A percentile compares a stretch with the other conserved stretches of the same genome.
Conservation (phyloP, 208 protist genomes). For the Leishmania lainsoni region DNA sequence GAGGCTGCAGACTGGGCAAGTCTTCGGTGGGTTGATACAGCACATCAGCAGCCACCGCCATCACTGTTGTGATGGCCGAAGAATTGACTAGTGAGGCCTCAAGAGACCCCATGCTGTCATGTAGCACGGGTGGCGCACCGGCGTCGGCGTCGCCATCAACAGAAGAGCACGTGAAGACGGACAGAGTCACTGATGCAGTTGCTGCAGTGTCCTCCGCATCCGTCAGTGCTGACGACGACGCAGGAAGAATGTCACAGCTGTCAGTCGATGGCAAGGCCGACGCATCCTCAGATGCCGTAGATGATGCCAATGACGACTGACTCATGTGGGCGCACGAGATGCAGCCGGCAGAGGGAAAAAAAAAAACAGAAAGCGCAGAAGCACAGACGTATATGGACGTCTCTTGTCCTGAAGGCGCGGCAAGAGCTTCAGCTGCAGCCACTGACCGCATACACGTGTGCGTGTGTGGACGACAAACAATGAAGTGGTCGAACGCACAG, state of each 20-base stretch:
- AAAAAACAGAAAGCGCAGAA: background rate
- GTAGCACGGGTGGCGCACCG: too few species aligned
- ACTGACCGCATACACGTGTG: background rate
- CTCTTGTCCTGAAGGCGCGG: background rate
- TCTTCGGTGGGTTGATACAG: background rate
- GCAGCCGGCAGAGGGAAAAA: background rate
- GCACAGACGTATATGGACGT: background rate
- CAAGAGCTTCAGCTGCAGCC: background rate
- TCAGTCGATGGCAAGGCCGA: background rate
- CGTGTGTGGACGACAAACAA: background rate
- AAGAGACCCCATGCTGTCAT: background rate
- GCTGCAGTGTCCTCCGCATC: background rate
- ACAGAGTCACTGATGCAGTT: background rate
- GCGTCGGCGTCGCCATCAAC: background rate
- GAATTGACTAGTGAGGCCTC: background rate
- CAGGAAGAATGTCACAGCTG: background rate
- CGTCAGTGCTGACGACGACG: background rate
- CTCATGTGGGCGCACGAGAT: slow-evolving; percentile 7
- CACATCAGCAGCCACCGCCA: background rate
- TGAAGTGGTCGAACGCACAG: background rate
- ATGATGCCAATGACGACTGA: background rate
- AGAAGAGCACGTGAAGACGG: background rate
- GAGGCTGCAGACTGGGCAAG: background rate
- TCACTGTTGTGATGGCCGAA: background rate
- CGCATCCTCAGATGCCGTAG: background rate